A percentile compares a stretch with the other conserved stretches of the same genome.
These are phyloP conservation scores for Bryopsis sp. DNA, from an alignment of 139 green algal species.

Conservation along the genomic window DNA sequence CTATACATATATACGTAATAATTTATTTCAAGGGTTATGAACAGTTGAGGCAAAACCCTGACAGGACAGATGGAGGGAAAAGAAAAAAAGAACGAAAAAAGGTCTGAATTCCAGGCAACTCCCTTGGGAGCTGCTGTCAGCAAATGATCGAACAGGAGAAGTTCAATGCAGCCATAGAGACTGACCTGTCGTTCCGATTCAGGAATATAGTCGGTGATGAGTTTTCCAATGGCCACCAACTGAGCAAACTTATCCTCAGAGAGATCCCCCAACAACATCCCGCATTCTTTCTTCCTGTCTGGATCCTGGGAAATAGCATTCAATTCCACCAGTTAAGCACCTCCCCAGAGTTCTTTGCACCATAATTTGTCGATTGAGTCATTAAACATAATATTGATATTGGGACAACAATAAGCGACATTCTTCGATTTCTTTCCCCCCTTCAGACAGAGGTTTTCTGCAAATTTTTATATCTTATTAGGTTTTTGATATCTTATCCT, in stretches of 20 bases:
- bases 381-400: too few relatives aligned
- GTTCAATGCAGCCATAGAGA: too few relatives aligned
- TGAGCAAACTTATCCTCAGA: conserved; percentile 71
- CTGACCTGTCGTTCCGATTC: conserved; percentile 20
- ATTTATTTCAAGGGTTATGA: too few relatives aligned
- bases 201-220: conserved; percentile 80
- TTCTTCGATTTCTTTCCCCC: too few relatives aligned
- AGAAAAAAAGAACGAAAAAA: too few relatives aligned
- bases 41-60: too few relatives aligned
- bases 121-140: not conserved
- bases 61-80: too few relatives aligned
- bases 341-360: not conserved
- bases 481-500: not conserved
- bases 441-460: too few relatives aligned
- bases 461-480: too few relatives aligned
- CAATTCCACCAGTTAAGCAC: not conserved
- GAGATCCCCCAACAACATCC: conserved; percentile 61
- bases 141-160: not conserved
- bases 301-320: too few relatives aligned
- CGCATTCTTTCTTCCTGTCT: conserved; percentile 43
- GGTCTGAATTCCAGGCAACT: conserved; percentile 6
- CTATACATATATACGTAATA: too few relatives aligned
- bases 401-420: not conserved
- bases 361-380: too few relatives aligned
- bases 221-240: conserved; percentile 77